Base-by-base conservation (phyloP, 331 rosid species). In the Spiraea crenata region DNA sequence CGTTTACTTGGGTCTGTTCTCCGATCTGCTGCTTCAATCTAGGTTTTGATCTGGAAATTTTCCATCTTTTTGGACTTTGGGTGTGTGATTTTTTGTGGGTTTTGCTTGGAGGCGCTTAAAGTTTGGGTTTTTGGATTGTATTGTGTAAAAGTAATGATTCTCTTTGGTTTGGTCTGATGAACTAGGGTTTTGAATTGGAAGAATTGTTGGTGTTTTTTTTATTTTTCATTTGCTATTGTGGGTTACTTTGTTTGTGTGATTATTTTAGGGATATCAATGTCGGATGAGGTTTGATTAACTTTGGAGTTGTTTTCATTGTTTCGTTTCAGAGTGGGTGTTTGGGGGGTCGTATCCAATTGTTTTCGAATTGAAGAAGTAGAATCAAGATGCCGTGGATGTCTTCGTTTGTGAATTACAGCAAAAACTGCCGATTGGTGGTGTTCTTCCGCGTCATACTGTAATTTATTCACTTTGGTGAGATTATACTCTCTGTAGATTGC, bases 371-470 rank as follows among this genome's bases (percentile, higher is more conserved):
- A 73, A 70, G 72, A 77, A 57, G 59, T 77, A 66, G 76, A 16
- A 72, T 77, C 89, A 92, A 82, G 84, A 89, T 92, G 98, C 86
- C 89, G 86, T 92, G 98, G 98, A 86, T 89, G 69, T 79, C 89
- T 20, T 71, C 90, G 47, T 83, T 85, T 69, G 90, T 87, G 67
- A 69, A 65, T 82, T 86, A 83, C 80, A 83, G 78, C 77, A 79
- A 90, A 44, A 87, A 85, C 48, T 83, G 95, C 69, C 84, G 87
- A 66, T 87, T 89, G 88, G 96, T 89, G 84, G 96, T 89, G 77
- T 88, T 89, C 86, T 92, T 87, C 73, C 97, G 82, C 16, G 92
- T 93, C 71, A 93, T 93, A 78, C 92, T 90, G 97, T 93, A 90
- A 84, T 76, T 87, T 77, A 63, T 78, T 71, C 31, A 38, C 58